These are phyloP conservation scores for Inosperma sp. DNA, from an alignment of 768 basidiomycete species.

Conservation along the genomic window DNA sequence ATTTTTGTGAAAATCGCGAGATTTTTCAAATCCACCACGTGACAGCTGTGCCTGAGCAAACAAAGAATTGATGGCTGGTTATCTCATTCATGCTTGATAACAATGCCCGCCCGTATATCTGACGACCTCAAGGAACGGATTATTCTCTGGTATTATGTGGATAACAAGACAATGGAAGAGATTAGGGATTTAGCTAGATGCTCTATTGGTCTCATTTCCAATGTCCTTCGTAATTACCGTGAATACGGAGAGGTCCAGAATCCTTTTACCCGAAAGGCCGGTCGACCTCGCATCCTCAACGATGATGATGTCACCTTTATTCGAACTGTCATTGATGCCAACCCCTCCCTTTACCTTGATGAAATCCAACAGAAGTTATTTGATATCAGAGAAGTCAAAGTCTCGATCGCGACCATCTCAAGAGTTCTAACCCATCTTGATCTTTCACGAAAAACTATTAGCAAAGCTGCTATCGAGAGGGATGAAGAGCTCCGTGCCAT, in stretches of 20 bases:
- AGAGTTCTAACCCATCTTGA: conserved; percentile 18
- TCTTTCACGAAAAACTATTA: conserved; percentile 24
- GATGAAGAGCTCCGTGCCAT: conserved; percentile 25
- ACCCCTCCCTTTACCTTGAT: conserved; percentile 29
- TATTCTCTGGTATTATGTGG: neutral
- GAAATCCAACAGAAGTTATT: conserved; percentile 28
- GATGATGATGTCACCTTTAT: conserved; percentile 22
- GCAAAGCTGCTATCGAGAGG: conserved; percentile 23
- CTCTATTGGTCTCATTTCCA: conserved; percentile 11
- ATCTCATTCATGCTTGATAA: too few species aligned
- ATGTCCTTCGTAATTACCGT: conserved; percentile 10
- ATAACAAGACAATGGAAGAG: conserved; percentile 9
- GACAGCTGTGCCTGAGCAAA: neutral
- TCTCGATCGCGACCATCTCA: conserved; percentile 29
- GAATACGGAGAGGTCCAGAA: conserved; percentile 8
- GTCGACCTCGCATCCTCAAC: conserved; percentile 1
- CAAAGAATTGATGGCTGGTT: too few species aligned
- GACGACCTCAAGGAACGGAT: conserved; percentile 12
- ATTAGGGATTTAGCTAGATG: conserved; percentile 3
- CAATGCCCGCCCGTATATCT: neutral
- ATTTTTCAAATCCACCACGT: neutral
- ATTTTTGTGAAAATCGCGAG: neutral
- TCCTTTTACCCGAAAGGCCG: neutral
- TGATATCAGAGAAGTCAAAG: conserved; percentile 16
- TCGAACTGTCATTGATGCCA: conserved; percentile 17